phyloP scores from a whole-genome alignment of 1,284 basidiomycete genomes.

The Ustilago xerochloae region DNA sequence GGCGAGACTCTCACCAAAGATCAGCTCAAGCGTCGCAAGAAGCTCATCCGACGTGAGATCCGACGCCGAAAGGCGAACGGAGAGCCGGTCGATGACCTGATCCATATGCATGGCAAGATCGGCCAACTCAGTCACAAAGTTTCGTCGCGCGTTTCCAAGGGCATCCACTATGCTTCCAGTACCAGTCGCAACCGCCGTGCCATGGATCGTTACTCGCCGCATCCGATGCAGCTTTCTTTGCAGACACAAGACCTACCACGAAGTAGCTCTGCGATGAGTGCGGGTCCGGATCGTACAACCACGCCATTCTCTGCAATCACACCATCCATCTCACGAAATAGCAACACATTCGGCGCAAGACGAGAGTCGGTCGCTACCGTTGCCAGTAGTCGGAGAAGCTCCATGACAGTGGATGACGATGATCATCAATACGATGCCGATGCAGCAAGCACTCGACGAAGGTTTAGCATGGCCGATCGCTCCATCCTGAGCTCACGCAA shows the following conservation, averaged over 20 bases:
- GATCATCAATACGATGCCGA: constrained; percentile 16
- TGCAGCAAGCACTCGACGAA: constrained; percentile 1
- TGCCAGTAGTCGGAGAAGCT: constrained; percentile 41
- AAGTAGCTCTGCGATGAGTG: constrained; percentile 18
- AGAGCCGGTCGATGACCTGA: constrained; percentile 38
- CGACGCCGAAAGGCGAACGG: constrained; percentile 44
- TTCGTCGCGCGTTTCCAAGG: constrained; percentile 44
- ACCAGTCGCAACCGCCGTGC: constrained; percentile 58
- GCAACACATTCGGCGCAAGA: constrained; percentile 20
- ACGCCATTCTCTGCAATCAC: constrained; percentile 30
- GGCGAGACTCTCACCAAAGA: constrained; percentile 52
- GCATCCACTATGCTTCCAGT: constrained; percentile 55
- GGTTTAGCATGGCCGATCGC: constrained; percentile 27
- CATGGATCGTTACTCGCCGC: constrained; percentile 61
- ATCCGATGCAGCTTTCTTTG: constrained; percentile 23
- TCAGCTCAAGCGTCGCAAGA: constrained; percentile 44
- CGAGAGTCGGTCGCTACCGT: constrained; percentile 38
- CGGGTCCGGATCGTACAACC: constrained; percentile 4
- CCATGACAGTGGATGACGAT: constrained; percentile 30
- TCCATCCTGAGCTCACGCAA: constrained; percentile 41
- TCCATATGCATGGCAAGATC: constrained; percentile 24
- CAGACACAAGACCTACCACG: constrained; percentile 32
- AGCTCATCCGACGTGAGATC: constrained; percentile 49
- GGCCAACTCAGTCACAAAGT: constrained; percentile 41
- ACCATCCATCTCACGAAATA: constrained; percentile 28